These are phyloP conservation scores for Botrytis cinerea DNA, from an alignment of 2,329 filamentous ascomycete genomes.

Conservation along the genomic window DNA sequence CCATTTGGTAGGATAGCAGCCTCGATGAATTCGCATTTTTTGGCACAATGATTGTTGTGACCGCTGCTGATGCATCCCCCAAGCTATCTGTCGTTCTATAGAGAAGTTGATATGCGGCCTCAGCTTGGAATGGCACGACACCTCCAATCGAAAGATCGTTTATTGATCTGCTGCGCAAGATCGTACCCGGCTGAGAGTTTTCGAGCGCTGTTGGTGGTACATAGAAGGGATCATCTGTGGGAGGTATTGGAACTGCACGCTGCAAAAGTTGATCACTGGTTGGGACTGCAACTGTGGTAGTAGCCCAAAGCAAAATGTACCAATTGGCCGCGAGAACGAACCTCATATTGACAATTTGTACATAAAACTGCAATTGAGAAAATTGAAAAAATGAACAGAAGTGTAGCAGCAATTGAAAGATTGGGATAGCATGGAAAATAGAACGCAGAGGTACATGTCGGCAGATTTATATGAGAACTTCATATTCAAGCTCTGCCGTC, in stretches of 20 bases:
- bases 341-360: neutral
- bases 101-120: slow-evolving; percentile 43
- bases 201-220: slow-evolving; percentile 40
- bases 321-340: neutral
- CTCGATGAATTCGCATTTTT: slow-evolving; percentile 5
- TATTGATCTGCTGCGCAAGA: slow-evolving; percentile 37
- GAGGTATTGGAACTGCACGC: slow-evolving; percentile 34
- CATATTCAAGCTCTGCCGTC: neutral
- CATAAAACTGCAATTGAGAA: too few relatives aligned
- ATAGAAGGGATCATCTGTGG: slow-evolving; percentile 45
- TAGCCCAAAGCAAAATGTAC: neutral
- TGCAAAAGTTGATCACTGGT: neutral
- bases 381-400: neutral
- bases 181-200: slow-evolving; percentile 39
- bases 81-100: slow-evolving; percentile 46
- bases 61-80: slow-evolving; percentile 43
- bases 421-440: neutral
- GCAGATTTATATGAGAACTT: slow-evolving; percentile 8
- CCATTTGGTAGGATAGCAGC: slow-evolving; percentile 48
- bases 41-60: slow-evolving; percentile 46
- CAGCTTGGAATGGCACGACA: slow-evolving; percentile 28
- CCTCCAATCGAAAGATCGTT: slow-evolving; percentile 39
- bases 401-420: neutral
- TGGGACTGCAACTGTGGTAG: neutral
- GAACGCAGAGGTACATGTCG: neutral